Conservation (phyloP, 2,329 filamentous ascomycete genomes). For the Aspergillus sp. region DNA sequence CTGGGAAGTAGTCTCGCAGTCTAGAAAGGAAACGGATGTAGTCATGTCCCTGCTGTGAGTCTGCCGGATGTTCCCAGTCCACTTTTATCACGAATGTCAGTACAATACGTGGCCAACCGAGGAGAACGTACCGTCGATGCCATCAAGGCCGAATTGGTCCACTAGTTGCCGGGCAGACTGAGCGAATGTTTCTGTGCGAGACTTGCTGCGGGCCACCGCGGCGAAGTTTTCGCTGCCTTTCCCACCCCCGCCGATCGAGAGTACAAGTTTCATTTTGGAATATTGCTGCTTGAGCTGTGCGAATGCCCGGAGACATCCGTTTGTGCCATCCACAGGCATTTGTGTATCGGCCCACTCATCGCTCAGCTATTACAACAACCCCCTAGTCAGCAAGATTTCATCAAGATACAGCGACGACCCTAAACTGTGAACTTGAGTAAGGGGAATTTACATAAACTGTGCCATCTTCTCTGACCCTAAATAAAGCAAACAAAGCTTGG, state of each 20-base stretch:
- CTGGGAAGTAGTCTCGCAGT: constrained; percentile 66
- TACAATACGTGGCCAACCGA: neutral
- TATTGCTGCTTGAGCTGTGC: constrained; percentile 71
- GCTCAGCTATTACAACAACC: constrained; percentile 57
- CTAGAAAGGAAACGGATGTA: constrained; percentile 68
- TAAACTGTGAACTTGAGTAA: constrained; percentile 10
- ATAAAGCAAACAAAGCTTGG: constrained; percentile 20
- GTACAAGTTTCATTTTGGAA: constrained; percentile 68
- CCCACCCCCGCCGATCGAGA: constrained; percentile 71
- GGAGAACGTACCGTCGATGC: constrained; percentile 65
- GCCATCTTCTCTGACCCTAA: constrained; percentile 68
- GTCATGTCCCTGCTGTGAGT: constrained; percentile 65
- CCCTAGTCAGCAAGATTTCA: constrained; percentile 6
- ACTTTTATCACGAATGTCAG: constrained; percentile 52
- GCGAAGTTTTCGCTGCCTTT: constrained; percentile 67
- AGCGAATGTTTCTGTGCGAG: constrained; percentile 68
- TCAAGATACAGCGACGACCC: neutral
- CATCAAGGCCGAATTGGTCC: constrained; percentile 69
- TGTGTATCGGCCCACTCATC: constrained; percentile 76
- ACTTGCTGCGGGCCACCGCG: constrained; percentile 61
- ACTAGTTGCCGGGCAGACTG: constrained; percentile 66
- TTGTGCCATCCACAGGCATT: constrained; percentile 69
- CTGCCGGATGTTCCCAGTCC: constrained; percentile 75
- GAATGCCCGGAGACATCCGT: constrained; percentile 71
- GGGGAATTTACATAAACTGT: constrained; percentile 66